Conservation (phyloP, 352 stramenopile species). For the Pythium coloratum region DNA sequence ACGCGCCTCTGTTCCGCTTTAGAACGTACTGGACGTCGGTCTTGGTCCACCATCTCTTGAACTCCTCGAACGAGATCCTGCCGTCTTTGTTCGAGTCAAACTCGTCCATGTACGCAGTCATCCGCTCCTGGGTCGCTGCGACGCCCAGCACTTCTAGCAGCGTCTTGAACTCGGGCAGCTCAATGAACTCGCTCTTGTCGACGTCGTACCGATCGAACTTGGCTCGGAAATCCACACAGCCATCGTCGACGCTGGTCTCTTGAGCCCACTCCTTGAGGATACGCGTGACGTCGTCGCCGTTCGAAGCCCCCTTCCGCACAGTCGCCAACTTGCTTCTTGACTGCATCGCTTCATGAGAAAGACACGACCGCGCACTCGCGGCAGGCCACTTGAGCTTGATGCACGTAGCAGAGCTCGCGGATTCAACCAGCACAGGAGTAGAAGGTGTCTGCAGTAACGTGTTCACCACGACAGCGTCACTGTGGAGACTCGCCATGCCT, state of each 20-base stretch:
- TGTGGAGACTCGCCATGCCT: conserved; percentile 64
- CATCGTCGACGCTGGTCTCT: conserved; percentile 75
- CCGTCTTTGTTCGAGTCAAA: conserved; percentile 84
- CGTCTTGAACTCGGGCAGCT: conserved; percentile 85
- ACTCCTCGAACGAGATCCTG: conserved; percentile 86
- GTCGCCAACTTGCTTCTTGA: conserved; percentile 30
- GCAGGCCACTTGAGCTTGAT: conserved; percentile 60
- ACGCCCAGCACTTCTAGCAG: conserved; percentile 88
- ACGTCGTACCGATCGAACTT: conserved; percentile 78
- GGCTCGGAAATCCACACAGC: conserved; percentile 63
- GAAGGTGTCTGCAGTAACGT: conserved; percentile 78
- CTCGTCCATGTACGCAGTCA: conserved; percentile 79
- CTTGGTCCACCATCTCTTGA: conserved; percentile 87
- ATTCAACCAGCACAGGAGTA: conserved; percentile 42
- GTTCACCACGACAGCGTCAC: conserved; percentile 76
- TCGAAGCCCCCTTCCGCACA: conserved; percentile 32
- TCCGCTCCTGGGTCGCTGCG: conserved; percentile 68
- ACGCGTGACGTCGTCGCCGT: conserved; percentile 61
- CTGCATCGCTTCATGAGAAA: conserved; percentile 56
- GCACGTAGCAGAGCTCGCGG: conserved; percentile 14
- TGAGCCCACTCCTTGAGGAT: conserved; percentile 87
- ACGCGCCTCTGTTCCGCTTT: conserved; percentile 57
- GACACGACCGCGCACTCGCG: conserved; percentile 39
- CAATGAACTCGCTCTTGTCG: conserved; percentile 70
- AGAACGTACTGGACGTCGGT: conserved; percentile 82